These are phyloP conservation scores for Dryas drummondii DNA, from an alignment of 306 rosid genomes.

Conservation along the genomic window DNA sequence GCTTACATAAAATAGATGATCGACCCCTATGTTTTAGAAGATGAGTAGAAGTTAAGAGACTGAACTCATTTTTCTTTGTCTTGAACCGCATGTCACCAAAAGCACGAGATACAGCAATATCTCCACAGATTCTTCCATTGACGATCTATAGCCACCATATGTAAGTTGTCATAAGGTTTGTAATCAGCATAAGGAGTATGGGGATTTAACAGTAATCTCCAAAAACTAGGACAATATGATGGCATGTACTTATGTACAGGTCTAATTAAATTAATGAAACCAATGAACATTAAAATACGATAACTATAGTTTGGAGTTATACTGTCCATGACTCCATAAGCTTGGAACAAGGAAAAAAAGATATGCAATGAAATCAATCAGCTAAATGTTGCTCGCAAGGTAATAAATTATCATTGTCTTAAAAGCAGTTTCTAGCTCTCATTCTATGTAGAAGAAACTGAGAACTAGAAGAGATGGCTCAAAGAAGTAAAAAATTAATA, in stretches of 20 bases:
- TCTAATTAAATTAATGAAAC: not conserved
- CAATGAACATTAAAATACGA: not conserved
- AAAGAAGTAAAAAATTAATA: not conserved
- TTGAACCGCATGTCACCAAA: conserved; percentile 93
- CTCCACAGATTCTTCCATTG: conserved; percentile 96
- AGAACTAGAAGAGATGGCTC: not conserved
- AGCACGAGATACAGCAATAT: conserved; percentile 95
- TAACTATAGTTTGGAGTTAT: not conserved
- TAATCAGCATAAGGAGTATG: not conserved
- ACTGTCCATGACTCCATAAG: not conserved
- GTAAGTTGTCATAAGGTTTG: conserved; percentile 25
- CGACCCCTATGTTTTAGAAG: conserved; percentile 12
- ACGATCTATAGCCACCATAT: conserved; percentile 51
- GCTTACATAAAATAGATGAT: conserved; percentile 8
- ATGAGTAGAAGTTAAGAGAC: conserved; percentile 33
- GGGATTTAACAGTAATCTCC: not conserved
- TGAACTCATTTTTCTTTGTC: conserved; percentile 87
- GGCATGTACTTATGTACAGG: too few relatives aligned
- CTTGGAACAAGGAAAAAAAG: not conserved
- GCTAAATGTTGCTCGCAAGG: not conserved
- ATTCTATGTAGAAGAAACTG: conserved; percentile 6
- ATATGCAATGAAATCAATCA: not conserved
- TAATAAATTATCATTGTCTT: not conserved
- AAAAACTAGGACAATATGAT: too few relatives aligned
- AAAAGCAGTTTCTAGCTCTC: not conserved